phyloP scores from a whole-genome alignment of 345 rosid species.

The Gossypium ekmanianum region DNA sequence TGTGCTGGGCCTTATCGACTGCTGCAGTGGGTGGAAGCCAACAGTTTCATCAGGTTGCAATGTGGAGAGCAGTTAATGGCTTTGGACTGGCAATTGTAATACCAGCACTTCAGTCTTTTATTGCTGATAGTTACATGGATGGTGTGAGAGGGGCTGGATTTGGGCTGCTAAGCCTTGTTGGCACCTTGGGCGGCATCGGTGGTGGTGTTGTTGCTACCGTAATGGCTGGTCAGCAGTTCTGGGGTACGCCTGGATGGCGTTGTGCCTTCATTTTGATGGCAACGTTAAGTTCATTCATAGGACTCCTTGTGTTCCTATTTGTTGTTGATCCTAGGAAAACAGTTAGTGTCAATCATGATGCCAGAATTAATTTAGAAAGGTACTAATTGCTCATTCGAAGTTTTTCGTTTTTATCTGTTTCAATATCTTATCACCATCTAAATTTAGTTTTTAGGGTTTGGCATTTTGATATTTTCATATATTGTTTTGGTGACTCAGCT shows the following conservation, averaged over 20 bases:
- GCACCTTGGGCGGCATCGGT: constrained; percentile 85
- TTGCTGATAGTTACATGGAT: constrained; percentile 89
- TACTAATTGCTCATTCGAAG: constrained; percentile 8
- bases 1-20: constrained; percentile 94
- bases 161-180: constrained; percentile 75
- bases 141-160: constrained; percentile 88
- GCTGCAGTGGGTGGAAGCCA: constrained; percentile 90
- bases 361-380: constrained; percentile 31
- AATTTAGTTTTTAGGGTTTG: neutral
- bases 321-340: constrained; percentile 67
- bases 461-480: neutral
- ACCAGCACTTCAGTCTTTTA: constrained; percentile 93
- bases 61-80: constrained; percentile 97
- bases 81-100: constrained; percentile 93
- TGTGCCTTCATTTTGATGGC: constrained; percentile 93
- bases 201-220: constrained; percentile 93
- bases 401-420: neutral
- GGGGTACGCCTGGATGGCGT: constrained; percentile 89
- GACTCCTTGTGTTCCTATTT: constrained; percentile 69
- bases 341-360: constrained; percentile 7
- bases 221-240: constrained; percentile 80
- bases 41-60: constrained; percentile 63
- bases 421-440: neutral
- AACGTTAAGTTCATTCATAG: constrained; percentile 61
- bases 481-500: constrained; percentile 4